These are phyloP conservation scores for Aspergillus luchuensis DNA, from an alignment of 2,329 filamentous ascomycete species.

Conservation along the genomic window DNA sequence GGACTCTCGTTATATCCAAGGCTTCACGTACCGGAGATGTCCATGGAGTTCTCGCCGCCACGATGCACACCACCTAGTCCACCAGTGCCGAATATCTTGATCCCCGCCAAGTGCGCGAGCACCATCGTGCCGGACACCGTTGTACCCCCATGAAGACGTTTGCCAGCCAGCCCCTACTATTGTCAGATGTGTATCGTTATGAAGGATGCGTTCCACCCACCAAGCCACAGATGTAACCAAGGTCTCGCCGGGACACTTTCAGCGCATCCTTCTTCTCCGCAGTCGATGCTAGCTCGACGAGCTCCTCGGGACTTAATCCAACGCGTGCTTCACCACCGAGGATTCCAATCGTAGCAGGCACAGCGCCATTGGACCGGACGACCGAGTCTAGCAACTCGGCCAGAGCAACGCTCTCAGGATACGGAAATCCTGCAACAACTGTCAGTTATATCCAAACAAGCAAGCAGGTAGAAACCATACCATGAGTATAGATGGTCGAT, in stretches of 20 bases:
- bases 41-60: constrained; percentile 81
- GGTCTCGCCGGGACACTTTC: constrained; percentile 85
- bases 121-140: constrained; percentile 94
- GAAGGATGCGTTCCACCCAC: constrained; percentile 48
- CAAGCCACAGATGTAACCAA: constrained; percentile 77
- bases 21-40: constrained; percentile 66
- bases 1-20: not conserved
- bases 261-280: constrained; percentile 68
- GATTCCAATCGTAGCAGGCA: constrained; percentile 90
- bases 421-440: constrained; percentile 60
- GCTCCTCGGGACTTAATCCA: constrained; percentile 71
- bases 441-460: constrained; percentile 7
- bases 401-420: constrained; percentile 72
- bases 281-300: constrained; percentile 67
- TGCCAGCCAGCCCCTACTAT: constrained; percentile 63
- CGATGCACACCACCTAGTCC: constrained; percentile 93
- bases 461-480: constrained; percentile 42
- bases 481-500: constrained; percentile 96
- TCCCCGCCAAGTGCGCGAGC: constrained; percentile 80
- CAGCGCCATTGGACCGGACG: constrained; percentile 75
- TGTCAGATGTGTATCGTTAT: constrained; percentile 2
- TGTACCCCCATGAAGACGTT: constrained; percentile 79
- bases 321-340: constrained; percentile 80
- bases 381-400: constrained; percentile 79
- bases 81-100: constrained; percentile 91